These are phyloP conservation scores for Wallacemonas sp. DNA, from an alignment of 208 protist genomes.

Conservation along the genomic window DNA sequence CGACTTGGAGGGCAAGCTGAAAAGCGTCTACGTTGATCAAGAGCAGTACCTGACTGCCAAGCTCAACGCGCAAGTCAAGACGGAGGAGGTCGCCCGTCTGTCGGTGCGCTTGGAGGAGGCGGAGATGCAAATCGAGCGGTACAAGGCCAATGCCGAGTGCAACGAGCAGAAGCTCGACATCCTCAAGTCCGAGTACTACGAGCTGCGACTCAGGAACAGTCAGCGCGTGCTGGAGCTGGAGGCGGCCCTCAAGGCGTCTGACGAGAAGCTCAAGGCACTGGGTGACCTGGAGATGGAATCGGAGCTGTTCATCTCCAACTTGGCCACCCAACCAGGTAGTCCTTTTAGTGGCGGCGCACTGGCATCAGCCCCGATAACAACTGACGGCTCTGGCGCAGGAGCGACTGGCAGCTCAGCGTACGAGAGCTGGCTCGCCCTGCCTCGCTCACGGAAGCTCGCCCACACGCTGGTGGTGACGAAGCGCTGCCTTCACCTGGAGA, in stretches of 20 bases:
- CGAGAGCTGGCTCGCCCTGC: constrained; percentile 69
- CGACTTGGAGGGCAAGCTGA: constrained; percentile 56
- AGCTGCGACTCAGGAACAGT: constrained; percentile 74
- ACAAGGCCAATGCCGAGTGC: constrained; percentile 82
- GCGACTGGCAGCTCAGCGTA: constrained; percentile 22
- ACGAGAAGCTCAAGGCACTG: constrained; percentile 84
- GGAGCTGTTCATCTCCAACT: constrained; percentile 83
- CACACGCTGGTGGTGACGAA: constrained; percentile 83
- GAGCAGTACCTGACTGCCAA: constrained; percentile 84
- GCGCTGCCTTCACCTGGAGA: constrained; percentile 87
- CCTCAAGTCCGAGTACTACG: constrained; percentile 89
- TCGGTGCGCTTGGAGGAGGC: constrained; percentile 75
- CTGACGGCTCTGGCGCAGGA: background rate
- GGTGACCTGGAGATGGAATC: constrained; percentile 86
- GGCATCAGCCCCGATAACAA: background rate
- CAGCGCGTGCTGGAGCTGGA: constrained; percentile 84
- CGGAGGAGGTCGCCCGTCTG: constrained; percentile 79
- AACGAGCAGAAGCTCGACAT: constrained; percentile 90
- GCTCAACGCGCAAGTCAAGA: constrained; percentile 79
- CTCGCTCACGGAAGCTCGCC: constrained; percentile 73
- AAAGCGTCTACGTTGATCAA: constrained; percentile 62
- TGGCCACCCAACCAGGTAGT: constrained; percentile 37
- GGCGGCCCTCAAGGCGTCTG: constrained; percentile 52
- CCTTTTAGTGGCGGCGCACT: background rate
- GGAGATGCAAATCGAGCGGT: constrained; percentile 74